phyloP scores from a whole-genome alignment of 179 eudicot genomes.

The Heliamphora pulchella region DNA sequence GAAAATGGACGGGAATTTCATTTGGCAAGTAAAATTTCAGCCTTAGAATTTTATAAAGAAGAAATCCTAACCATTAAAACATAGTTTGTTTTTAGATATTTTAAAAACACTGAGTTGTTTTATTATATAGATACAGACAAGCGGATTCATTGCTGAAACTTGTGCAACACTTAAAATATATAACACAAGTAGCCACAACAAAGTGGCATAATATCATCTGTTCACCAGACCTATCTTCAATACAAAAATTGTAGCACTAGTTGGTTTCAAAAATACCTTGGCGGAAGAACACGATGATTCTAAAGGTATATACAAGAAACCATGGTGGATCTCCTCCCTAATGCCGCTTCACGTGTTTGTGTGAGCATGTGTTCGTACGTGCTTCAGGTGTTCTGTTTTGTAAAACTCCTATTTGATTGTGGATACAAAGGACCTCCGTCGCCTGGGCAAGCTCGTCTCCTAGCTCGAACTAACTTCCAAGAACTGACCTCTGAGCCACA shows the following conservation, averaged over 20 bases:
- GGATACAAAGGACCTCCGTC: too few relatives aligned
- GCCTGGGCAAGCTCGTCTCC: too few relatives aligned
- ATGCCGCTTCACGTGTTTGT: neutral
- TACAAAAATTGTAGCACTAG: neutral
- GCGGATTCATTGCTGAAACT: neutral
- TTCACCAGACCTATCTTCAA: neutral
- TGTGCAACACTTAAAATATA: neutral
- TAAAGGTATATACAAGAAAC: neutral
- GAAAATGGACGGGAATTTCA: too few relatives aligned
- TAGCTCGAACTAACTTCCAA: too few relatives aligned
- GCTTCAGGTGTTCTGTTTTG: neutral
- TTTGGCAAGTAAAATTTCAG: too few relatives aligned
- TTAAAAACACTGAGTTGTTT: neutral
- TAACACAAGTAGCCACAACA: neutral
- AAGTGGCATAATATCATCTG: slow-evolving; percentile 9
- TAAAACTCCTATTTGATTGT: neutral
- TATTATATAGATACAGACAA: neutral
- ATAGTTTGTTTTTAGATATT: too few relatives aligned
- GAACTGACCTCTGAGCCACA: too few relatives aligned
- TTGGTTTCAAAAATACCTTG: neutral
- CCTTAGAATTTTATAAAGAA: too few relatives aligned
- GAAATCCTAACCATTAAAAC: too few relatives aligned
- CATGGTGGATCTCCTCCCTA: neutral
- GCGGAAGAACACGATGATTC: neutral
- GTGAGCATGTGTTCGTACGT: neutral